phyloP scores from a whole-genome alignment of 2,329 filamentous ascomycete species.

The Drechslerella coelobrocha region DNA sequence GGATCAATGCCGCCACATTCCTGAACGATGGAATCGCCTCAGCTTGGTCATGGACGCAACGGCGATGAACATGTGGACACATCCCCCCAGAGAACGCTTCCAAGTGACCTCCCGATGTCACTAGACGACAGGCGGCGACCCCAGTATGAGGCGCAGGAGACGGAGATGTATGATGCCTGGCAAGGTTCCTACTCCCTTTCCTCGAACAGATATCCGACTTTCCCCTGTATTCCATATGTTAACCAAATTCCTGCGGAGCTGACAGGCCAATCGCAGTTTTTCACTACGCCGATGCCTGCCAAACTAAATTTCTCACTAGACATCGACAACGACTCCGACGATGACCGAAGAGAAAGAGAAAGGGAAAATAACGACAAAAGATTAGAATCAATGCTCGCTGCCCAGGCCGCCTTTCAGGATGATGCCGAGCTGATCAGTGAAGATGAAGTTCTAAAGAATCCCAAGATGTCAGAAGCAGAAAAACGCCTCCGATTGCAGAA shows the following conservation, averaged over 20 bases:
- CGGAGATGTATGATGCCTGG: slow-evolving; percentile 99
- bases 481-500: slow-evolving; percentile 85
- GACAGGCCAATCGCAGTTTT: slow-evolving; percentile 90
- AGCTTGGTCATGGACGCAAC: slow-evolving; percentile 26
- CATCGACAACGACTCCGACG: slow-evolving; percentile 65
- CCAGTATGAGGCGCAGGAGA: slow-evolving; percentile 72
- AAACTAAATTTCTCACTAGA: slow-evolving; percentile 66
- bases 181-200: slow-evolving; percentile 70
- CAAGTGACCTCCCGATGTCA: slow-evolving; percentile 85
- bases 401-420: slow-evolving; percentile 84
- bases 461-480: slow-evolving; percentile 75
- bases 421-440: slow-evolving; percentile 77
- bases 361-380: slow-evolving; percentile 79
- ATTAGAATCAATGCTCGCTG: slow-evolving; percentile 93
- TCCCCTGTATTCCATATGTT: slow-evolving; percentile 43
- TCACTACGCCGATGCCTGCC: slow-evolving; percentile 82
- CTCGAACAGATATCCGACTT: slow-evolving; percentile 30
- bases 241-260: slow-evolving; percentile 50
- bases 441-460: slow-evolving; percentile 76
- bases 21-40: slow-evolving; percentile 38
- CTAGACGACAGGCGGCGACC: slow-evolving; percentile 83
- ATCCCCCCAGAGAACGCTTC: slow-evolving; percentile 62
- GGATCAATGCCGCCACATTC: slow-evolving; percentile 18
- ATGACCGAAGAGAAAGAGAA: slow-evolving; percentile 57
- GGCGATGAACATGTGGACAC: slow-evolving; percentile 27